These are phyloP conservation scores for Brachypodium distachyon DNA, from an alignment of 202 grass and related monocot genomes.

Conservation along the genomic window DNA sequence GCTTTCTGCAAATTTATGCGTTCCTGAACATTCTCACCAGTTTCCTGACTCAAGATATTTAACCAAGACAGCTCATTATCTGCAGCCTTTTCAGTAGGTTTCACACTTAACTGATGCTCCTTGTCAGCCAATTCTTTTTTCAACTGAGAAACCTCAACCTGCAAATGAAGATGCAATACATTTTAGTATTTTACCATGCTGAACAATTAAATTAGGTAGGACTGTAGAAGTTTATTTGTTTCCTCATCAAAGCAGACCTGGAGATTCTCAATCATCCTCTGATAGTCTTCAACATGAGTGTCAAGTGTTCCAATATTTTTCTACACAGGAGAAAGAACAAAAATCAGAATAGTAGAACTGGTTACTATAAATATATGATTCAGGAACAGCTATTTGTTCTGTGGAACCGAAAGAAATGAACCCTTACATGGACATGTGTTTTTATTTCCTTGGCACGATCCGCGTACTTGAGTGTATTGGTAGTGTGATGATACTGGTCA, in stretches of 20 bases:
- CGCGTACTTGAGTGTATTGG: constrained; percentile 97
- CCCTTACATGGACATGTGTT: constrained; percentile 95
- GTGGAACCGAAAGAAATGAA: neutral
- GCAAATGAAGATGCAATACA: constrained; percentile 7
- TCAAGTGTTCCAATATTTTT: constrained; percentile 81
- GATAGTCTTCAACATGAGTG: constrained; percentile 86
- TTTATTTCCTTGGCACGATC: constrained; percentile 99
- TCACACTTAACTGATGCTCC: constrained; percentile 80
- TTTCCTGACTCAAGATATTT: constrained; percentile 92
- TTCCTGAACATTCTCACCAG: constrained; percentile 80
- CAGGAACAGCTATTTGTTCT: neutral
- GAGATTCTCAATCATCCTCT: constrained; percentile 90
- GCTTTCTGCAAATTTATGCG: constrained; percentile 85
- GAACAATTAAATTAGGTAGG: neutral
- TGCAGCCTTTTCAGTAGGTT: constrained; percentile 72
- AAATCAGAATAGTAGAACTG: constrained; percentile 10
- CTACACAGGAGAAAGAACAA: constrained; percentile 32
- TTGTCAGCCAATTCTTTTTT: constrained; percentile 92
- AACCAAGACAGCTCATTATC: constrained; percentile 85
- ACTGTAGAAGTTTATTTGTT: neutral
- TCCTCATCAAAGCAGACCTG: constrained; percentile 49
- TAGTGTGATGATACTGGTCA: constrained; percentile 94
- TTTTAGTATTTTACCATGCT: constrained; percentile 3
- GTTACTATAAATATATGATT: neutral
- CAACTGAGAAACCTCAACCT: constrained; percentile 82